Base-by-base conservation (phyloP, 371 early-diverging fungal genomes). In the Mortierella sp. region DNA sequence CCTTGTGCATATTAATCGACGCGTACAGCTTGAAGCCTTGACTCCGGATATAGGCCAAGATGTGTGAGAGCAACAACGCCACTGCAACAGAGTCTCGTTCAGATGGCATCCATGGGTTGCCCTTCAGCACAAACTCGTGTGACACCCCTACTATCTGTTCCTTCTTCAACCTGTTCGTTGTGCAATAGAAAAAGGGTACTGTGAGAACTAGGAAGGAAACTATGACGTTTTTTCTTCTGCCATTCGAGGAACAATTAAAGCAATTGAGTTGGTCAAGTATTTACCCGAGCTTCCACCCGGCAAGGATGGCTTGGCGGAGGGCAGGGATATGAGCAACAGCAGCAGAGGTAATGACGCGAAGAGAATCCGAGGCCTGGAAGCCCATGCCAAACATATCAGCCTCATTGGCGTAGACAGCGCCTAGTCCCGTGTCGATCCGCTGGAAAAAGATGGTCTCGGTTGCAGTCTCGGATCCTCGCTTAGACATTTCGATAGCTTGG, bases 1-100 rank as follows among this genome's bases (percentile, higher is more conserved):
- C 65, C 12, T 65, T 65, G 38, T 35, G 38, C 65, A 24, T 65
- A 14, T 65, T 35, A 24, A 65, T 65, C 21, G 65, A 65, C 65
- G 65, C 65, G 41, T 65, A 65, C 38, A 65, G 41, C 24, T 38
- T 65, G 65, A 65, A 65, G 24, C 65, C 41, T 24, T 65, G 65
- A 21, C 35, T 65, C 24, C 32, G 35, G 38, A 38, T 16, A 29
- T 60, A 60, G 60, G 60, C 60, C 2, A 60, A 32, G 32, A 60
- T 60, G 5, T 60, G 60, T 12, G 60, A 60, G 6, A 60, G 60
- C 5, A 60, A 16, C 60, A 60, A 16, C 5, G 32, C 60, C 11
- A 60, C 60, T 29, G 60, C 60, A 14, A 60, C 32, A 12, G 60
- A 60, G 35, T 65, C 65, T 65, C 32, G 65, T 18, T 63, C 35